phyloP scores from a whole-genome alignment of 331 rosid species.

The Phaseolus coccineus region DNA sequence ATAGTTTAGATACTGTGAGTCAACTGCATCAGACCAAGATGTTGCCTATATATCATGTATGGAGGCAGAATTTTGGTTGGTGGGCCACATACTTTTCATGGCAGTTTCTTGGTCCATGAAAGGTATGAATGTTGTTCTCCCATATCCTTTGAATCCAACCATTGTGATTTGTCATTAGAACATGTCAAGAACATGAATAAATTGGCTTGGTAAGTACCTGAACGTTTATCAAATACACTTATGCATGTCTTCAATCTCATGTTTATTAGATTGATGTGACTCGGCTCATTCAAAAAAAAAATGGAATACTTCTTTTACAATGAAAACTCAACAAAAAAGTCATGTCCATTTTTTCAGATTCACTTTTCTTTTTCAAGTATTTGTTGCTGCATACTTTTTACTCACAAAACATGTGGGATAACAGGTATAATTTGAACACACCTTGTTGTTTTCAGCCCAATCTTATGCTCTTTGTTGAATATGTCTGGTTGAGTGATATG shows the following conservation, averaged over 20 bases:
- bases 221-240: conserved; percentile 21
- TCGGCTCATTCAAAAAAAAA: neutral
- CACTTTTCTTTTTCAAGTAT: neutral
- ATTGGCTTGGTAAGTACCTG: conserved; percentile 26
- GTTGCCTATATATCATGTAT: conserved; percentile 51
- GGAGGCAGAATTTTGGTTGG: conserved; percentile 63
- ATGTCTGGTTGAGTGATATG: neutral
- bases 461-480: neutral
- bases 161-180: conserved; percentile 38
- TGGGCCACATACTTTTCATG: conserved; percentile 78
- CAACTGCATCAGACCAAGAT: conserved; percentile 65
- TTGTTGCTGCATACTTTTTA: neutral
- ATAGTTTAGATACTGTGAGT: conserved; percentile 44
- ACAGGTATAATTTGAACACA: neutral
- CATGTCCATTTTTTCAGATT: neutral
- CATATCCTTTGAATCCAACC: conserved; percentile 58
- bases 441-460: neutral
- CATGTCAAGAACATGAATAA: conserved; percentile 70
- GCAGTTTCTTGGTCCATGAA: conserved; percentile 44
- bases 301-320: conserved; percentile 4
- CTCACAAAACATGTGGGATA: neutral
- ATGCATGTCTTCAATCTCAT: neutral
- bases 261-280: neutral
- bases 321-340: neutral
- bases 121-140: conserved; percentile 50